Evolutionary conservation across 768 basidiomycete species (phyloP).

Genomic region (Termitomyces sp.): DNA sequence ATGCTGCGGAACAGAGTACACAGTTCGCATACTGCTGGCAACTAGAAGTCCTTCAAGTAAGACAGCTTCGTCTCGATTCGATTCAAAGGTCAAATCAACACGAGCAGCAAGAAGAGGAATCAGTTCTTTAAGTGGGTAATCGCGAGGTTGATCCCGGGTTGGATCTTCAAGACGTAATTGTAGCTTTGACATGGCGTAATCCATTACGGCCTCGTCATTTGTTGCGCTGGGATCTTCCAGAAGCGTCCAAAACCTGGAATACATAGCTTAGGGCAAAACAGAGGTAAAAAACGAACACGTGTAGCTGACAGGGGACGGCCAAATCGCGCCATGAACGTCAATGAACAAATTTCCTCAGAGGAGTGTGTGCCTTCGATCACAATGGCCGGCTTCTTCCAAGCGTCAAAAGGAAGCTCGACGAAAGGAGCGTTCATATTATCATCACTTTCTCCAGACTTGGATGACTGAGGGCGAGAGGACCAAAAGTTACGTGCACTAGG

Average conservation of each 20-base stretch:
- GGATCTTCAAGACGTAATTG: not conserved
- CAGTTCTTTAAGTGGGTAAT: not conserved
- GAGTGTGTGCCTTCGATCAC: not conserved
- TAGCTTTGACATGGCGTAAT: not conserved
- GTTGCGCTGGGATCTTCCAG: not conserved
- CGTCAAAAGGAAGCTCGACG: not conserved
- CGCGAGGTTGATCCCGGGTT: not conserved
- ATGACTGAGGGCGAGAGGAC: not conserved
- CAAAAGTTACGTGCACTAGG: not conserved
- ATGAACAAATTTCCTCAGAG: not conserved
- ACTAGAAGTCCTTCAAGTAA: too few species aligned
- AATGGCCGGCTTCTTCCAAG: not conserved
- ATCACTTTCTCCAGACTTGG: not conserved
- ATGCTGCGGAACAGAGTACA: not conserved
- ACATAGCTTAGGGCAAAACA: not conserved
- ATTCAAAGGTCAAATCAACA: not conserved
- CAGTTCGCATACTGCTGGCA: not conserved
- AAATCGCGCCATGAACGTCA: not conserved
- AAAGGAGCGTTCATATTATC: not conserved
- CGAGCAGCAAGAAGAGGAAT: not conserved
- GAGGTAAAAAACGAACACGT: not conserved
- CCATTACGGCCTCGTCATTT: not conserved
- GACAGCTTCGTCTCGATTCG: not conserved
- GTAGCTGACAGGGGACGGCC: not conserved
- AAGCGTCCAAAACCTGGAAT: not conserved